Conservation (phyloP, 2,329 filamentous ascomycete species). For the Aureobasidium namibiae region DNA sequence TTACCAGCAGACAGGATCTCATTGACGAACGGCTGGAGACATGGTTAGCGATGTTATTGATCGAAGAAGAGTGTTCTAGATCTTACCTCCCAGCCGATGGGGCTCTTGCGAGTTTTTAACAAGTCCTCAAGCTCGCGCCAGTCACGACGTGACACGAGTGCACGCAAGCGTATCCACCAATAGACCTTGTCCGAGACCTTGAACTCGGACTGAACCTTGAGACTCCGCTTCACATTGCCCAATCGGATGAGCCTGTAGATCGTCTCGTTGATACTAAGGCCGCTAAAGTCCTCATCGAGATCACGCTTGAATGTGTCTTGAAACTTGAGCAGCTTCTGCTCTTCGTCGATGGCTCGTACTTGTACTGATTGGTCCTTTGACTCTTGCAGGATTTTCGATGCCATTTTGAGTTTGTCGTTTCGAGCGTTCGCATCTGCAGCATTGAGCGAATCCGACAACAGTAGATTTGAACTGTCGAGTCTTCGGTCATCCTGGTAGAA, state of each 20-base stretch:
- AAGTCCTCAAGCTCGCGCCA: slow-evolving; percentile 91
- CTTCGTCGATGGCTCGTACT: slow-evolving; percentile 68
- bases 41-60: slow-evolving; percentile 12
- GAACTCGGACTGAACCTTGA: slow-evolving; percentile 85
- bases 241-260: slow-evolving; percentile 78
- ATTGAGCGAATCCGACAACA: slow-evolving; percentile 72
- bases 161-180: slow-evolving; percentile 80
- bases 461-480: slow-evolving; percentile 77
- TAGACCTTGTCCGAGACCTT: slow-evolving; percentile 84
- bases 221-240: slow-evolving; percentile 75
- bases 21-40: slow-evolving; percentile 76
- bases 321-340: slow-evolving; percentile 68
- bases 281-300: slow-evolving; percentile 58
- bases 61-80: not conserved
- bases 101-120: slow-evolving; percentile 67
- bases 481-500: slow-evolving; percentile 96
- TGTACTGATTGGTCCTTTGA: slow-evolving; percentile 72
- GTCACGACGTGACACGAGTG: slow-evolving; percentile 79
- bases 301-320: slow-evolving; percentile 85
- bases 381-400: slow-evolving; percentile 73
- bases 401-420: slow-evolving; percentile 80
- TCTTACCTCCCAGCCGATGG: slow-evolving; percentile 91
- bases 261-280: slow-evolving; percentile 83
- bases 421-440: slow-evolving; percentile 63
- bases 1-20: slow-evolving; percentile 84